Base-by-base conservation (phyloP, 257 asterid genomes). In the Anisodus tanguticus region DNA sequence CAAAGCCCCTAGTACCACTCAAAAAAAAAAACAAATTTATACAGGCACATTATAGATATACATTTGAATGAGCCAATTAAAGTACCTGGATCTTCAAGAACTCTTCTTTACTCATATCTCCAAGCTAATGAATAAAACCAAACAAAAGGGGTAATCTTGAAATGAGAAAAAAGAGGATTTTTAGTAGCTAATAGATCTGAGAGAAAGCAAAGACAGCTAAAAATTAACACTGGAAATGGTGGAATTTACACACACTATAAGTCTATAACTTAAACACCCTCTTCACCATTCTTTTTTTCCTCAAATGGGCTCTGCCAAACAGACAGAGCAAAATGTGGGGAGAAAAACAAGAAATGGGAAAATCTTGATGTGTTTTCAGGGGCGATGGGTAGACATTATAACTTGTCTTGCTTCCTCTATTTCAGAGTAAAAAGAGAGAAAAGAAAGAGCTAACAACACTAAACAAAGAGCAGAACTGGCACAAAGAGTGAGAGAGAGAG, bases 21-120 rank as follows among this genome's bases (percentile, higher is more conserved):
- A 86, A 89, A 88, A 60, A 37, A 39, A 31, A 35, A 5, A 55
- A 6, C 47, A 12, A 0, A 31, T 55, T 55, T 15, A 47, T 6
- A 45, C 80, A 45, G 5, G 4, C 60, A 76, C 81, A 76, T 76
- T 76, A 11, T 31, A 66, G 9, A 79, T 47, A 82, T 22, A 41
- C 53, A 84, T 79, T 13, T 47, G 39, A 66, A 86, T 39, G 13
- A 69, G 77, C 19, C 39, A 67, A 26, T 64, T 79, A 68, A 58
- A 78, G 87, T 74, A 95, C 99, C 99, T 95, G 93, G 97, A 93
- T 92, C 97, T 95, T 95, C 95, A 95, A 85, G 88, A 93, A 91
- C 94, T 95, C 98, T 85, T 94, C 98, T 88, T 94, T 95, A 92
- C 97, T 92, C 98, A 95, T 95, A 60, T 84, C 87, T 82, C 72